phyloP scores from a whole-genome alignment of 345 rosid species.

The Alliaria petiolata region DNA sequence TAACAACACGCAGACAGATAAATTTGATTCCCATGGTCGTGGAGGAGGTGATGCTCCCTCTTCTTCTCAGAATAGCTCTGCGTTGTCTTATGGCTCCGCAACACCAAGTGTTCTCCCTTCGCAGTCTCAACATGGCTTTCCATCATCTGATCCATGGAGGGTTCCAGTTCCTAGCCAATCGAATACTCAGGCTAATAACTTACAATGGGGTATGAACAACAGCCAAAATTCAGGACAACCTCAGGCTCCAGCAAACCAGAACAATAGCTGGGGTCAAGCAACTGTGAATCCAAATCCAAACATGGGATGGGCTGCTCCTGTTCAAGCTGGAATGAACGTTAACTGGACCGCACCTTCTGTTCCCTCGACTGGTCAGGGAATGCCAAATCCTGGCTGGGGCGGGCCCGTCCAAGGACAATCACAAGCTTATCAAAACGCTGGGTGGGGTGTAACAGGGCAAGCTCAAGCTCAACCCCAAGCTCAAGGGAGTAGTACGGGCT shows the following conservation, averaged over 20 bases:
- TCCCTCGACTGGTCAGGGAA: slow-evolving; percentile 48
- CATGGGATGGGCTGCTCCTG: slow-evolving; percentile 63
- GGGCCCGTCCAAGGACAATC: slow-evolving; percentile 53
- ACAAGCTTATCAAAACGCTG: slow-evolving; percentile 43
- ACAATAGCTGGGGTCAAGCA: slow-evolving; percentile 51
- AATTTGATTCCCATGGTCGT: slow-evolving; percentile 23
- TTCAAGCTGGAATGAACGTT: slow-evolving; percentile 44
- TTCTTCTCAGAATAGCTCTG: slow-evolving; percentile 39
- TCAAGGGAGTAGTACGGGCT: slow-evolving; percentile 27
- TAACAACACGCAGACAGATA: slow-evolving; percentile 27
- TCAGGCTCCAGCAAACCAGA: slow-evolving; percentile 46
- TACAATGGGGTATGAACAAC: slow-evolving; percentile 51
- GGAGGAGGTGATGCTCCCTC: slow-evolving; percentile 40
- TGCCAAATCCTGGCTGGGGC: slow-evolving; percentile 47
- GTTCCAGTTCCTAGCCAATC: slow-evolving; percentile 34
- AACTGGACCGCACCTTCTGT: slow-evolving; percentile 47
- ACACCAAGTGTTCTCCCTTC: slow-evolving; percentile 38
- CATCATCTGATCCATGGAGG: slow-evolving; percentile 63
- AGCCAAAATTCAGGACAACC: slow-evolving; percentile 36
- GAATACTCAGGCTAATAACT: slow-evolving; percentile 19
- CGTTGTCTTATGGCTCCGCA: slow-evolving; percentile 32
- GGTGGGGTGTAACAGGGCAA: slow-evolving; percentile 53
- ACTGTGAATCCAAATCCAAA: slow-evolving; percentile 51
- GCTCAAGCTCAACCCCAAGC: slow-evolving; percentile 8
- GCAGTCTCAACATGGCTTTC: slow-evolving; percentile 38